These are phyloP conservation scores for Psilocybe subaeruginosa DNA, from an alignment of 768 basidiomycete species.

Conservation along the genomic window DNA sequence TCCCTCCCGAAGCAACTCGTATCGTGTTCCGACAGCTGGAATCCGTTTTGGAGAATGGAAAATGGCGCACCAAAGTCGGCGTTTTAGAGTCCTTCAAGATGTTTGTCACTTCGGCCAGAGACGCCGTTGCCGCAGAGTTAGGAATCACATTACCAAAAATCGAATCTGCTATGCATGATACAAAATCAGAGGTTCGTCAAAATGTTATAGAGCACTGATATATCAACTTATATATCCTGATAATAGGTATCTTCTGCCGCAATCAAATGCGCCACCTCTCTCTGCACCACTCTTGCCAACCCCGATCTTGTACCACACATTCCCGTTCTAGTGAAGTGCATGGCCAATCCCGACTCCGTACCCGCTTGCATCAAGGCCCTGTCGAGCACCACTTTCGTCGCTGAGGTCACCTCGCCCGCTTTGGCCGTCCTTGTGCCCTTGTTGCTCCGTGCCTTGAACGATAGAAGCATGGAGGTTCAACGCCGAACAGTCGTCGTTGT, in stretches of 20 bases:
- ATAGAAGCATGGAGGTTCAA: slow-evolving; percentile 95
- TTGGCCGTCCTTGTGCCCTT: slow-evolving; percentile 95
- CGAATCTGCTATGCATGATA: slow-evolving; percentile 93
- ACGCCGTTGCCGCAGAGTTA: slow-evolving; percentile 82
- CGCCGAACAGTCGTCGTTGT: slow-evolving; percentile 93
- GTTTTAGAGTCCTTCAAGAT: slow-evolving; percentile 83
- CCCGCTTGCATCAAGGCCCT: slow-evolving; percentile 93
- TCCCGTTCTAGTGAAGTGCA: slow-evolving; percentile 88
- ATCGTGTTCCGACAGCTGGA: slow-evolving; percentile 71
- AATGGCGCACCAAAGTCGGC: slow-evolving; percentile 96
- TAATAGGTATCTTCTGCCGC: slow-evolving; percentile 85
- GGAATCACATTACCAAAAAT: slow-evolving; percentile 83
- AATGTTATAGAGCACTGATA: not conserved
- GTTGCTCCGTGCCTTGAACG: slow-evolving; percentile 87
- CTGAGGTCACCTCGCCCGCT: slow-evolving; percentile 96
- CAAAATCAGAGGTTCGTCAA: slow-evolving; percentile 81
- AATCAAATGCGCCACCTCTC: slow-evolving; percentile 84
- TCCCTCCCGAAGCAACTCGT: slow-evolving; percentile 81
- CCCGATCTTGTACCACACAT: slow-evolving; percentile 91
- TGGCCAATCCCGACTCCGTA: slow-evolving; percentile 88
- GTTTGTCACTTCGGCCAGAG: slow-evolving; percentile 70
- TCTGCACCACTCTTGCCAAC: slow-evolving; percentile 92
- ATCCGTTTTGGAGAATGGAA: slow-evolving; percentile 77
- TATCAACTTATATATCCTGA: slow-evolving; percentile 1
- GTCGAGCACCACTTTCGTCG: slow-evolving; percentile 94